phyloP scores from a whole-genome alignment of 2,329 filamentous ascomycete species.

The Fusarium clavum region DNA sequence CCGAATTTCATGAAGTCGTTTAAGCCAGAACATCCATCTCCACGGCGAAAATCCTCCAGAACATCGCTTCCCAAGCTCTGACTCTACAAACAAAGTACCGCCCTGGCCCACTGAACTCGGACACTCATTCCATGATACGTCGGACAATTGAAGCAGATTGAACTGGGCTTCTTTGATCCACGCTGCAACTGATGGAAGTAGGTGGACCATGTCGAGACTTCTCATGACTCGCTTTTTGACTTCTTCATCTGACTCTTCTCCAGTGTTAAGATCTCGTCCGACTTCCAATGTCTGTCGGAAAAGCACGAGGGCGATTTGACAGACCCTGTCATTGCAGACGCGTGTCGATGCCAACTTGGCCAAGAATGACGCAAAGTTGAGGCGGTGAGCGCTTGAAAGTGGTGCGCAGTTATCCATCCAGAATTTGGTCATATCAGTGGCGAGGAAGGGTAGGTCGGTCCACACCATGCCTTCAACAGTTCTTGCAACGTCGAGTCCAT shows the following conservation, averaged over 20 bases:
- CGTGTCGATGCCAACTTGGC: background rate
- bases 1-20: background rate
- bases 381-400: background rate
- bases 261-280: background rate
- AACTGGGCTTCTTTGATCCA: background rate
- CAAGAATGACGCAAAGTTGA: background rate
- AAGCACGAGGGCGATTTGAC: background rate
- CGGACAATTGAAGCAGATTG: background rate
- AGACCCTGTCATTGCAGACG: background rate
- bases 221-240: background rate
- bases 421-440: background rate
- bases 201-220: background rate
- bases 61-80: background rate
- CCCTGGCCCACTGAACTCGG: background rate
- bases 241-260: background rate
- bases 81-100: background rate
- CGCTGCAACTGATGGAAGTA: background rate
- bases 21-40: constrained; percentile 5
- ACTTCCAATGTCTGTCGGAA: background rate
- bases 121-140: background rate
- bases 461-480: background rate
- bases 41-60: background rate
- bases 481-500: background rate
- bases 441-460: background rate
- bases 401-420: background rate